Evolutionary conservation across 192 early-diverging fungal genomes (phyloP).

Genomic region (Coemansia sp.): DNA sequence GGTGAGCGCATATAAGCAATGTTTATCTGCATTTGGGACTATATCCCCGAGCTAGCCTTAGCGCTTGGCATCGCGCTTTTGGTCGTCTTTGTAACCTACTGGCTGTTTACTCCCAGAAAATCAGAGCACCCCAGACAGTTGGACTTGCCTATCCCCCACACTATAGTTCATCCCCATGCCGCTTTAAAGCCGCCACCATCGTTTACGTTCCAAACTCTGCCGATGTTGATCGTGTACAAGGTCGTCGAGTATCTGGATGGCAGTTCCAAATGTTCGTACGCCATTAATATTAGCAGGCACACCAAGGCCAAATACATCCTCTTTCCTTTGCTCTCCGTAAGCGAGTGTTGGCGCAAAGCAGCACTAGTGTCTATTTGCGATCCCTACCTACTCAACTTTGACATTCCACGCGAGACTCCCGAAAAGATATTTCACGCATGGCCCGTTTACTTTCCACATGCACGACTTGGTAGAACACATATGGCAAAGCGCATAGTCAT

Average conservation of each 20-base stretch:
- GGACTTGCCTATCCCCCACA: no score
- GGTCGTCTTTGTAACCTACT: no score
- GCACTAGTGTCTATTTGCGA: background rate
- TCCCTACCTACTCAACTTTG: background rate
- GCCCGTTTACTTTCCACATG: background rate
- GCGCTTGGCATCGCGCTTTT: no score
- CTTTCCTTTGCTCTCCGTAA: background rate
- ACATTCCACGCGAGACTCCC: background rate
- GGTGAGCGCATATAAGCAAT: no score
- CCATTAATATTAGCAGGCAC: background rate
- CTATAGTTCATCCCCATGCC: no score
- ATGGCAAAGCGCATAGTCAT: background rate
- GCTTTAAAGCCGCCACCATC: no score
- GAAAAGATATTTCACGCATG: background rate
- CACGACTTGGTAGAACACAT: background rate
- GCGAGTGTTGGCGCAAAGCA: background rate
- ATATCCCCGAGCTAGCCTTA: no score
- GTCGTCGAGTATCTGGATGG: background rate
- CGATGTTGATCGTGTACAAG: background rate
- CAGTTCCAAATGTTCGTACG: background rate
- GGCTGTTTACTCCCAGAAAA: no score
- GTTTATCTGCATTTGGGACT: no score
- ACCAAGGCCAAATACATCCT: background rate
- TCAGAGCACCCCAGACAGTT: no score
- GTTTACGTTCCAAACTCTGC: slow-evolving; percentile 1